Evolutionary conservation across 2,329 filamentous ascomycete species (phyloP).

Genomic region (Bipolaris victoriae): DNA sequence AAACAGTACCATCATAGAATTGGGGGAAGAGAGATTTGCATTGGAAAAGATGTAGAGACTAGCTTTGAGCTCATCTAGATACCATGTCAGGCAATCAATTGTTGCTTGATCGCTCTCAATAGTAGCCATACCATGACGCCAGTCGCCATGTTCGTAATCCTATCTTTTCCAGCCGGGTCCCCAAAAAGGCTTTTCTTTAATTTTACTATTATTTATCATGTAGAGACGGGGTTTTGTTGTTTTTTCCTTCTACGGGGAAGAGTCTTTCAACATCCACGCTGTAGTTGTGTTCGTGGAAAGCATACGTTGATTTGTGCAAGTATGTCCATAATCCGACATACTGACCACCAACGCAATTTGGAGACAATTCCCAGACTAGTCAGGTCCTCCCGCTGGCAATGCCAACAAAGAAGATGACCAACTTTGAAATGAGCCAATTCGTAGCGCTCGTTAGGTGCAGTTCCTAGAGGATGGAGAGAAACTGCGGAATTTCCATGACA

Average conservation of each 20-base stretch:
- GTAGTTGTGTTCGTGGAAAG: background rate
- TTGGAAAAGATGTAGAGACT: constrained; percentile 15
- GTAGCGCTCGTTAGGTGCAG: constrained; percentile 30
- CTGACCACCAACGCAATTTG: background rate
- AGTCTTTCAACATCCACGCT: background rate
- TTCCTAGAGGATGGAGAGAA: constrained; percentile 33
- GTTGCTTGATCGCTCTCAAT: background rate
- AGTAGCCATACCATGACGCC: background rate
- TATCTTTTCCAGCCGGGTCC: constrained; percentile 23
- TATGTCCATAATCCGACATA: background rate
- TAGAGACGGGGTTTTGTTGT: constrained; percentile 11
- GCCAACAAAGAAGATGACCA: constrained; percentile 38
- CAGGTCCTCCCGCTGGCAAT: constrained; percentile 23
- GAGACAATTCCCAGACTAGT: constrained; percentile 35
- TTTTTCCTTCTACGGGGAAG: constrained; percentile 30
- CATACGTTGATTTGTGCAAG: background rate
- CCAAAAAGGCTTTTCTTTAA: constrained; percentile 21
- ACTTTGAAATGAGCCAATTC: constrained; percentile 34
- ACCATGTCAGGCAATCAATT: background rate
- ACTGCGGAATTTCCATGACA: constrained; percentile 19
- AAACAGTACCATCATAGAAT: background rate
- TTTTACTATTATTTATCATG: constrained; percentile 23
- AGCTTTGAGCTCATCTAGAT: background rate
- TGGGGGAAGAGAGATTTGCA: constrained; percentile 13
- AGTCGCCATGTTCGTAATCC: background rate